Percentiles rank a stretch among this genome's conserved stretches.
Evolutionary conservation across 306 rosid genomes (phyloP).

Genomic region (Vigna nakashimae): DNA sequence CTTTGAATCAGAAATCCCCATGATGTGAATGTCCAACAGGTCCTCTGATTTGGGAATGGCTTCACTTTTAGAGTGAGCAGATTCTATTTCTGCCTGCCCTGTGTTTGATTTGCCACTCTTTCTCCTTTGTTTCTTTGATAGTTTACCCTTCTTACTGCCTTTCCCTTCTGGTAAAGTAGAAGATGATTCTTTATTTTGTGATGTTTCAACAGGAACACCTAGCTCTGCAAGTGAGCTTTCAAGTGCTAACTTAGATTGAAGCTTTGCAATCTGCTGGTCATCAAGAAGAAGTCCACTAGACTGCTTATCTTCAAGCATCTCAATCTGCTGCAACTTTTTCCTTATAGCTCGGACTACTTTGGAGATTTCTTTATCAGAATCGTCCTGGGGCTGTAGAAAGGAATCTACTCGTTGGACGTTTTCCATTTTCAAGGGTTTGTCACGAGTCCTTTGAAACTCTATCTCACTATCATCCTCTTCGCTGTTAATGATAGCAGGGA

Average conservation of each 20-base stretch:
- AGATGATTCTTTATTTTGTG: conserved; percentile 53
- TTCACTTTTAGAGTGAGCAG: conserved; percentile 54
- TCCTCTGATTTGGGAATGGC: conserved; percentile 53
- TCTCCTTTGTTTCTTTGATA: conserved; percentile 69
- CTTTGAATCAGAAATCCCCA: conserved; percentile 53
- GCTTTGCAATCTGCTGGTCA: conserved; percentile 92
- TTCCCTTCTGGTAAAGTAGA: conserved; percentile 64
- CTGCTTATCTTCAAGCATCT: conserved; percentile 92
- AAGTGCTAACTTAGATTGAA: conserved; percentile 64
- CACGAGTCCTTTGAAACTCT: conserved; percentile 64
- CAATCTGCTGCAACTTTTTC: conserved; percentile 97
- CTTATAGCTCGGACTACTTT: conserved; percentile 77
- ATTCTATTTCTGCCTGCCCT: conserved; percentile 51
- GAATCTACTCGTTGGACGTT: conserved; percentile 60
- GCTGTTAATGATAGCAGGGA: conserved; percentile 77
- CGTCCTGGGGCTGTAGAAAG: conserved; percentile 72
- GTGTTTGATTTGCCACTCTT: conserved; percentile 58
- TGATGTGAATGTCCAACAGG: conserved; percentile 47
- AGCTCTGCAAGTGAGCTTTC: conserved; percentile 81
- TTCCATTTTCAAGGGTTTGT: conserved; percentile 58
- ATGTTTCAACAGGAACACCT: conserved; percentile 66
- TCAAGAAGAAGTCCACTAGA: conserved; percentile 77
- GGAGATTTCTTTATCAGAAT: conserved; percentile 53
- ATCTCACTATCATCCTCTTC: conserved; percentile 85
- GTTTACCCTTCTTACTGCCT: conserved; percentile 65